Percentiles rank a stretch among this genome's conserved stretches.
Evolutionary conservation across 345 rosid species (phyloP).

Genomic region (Excoecaria agallocha): DNA sequence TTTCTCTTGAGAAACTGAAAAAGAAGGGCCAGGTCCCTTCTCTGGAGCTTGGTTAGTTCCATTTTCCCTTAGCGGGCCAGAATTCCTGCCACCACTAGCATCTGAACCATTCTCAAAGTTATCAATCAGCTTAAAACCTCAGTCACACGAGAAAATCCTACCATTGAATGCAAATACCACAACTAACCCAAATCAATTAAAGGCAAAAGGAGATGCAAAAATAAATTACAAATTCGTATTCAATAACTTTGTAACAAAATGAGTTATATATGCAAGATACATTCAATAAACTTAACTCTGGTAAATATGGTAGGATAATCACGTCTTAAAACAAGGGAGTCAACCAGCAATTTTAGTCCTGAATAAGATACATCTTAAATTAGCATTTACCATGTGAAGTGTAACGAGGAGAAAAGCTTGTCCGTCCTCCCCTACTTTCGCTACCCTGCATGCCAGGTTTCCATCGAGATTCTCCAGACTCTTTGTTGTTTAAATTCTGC

Average conservation of each 20-base stretch:
- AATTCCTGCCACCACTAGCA: conserved; percentile 55
- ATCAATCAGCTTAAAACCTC: conserved; percentile 23
- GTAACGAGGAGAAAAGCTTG: conserved; percentile 47
- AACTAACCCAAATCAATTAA: not conserved
- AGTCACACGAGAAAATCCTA: conserved; percentile 14
- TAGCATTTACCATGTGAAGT: conserved; percentile 53
- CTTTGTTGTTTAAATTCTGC: conserved; percentile 63
- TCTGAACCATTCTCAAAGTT: conserved; percentile 45
- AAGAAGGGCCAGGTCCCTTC: conserved; percentile 45
- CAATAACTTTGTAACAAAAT: not conserved
- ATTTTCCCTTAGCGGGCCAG: conserved; percentile 44
- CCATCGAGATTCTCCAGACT: conserved; percentile 66
- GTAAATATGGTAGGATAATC: conserved; percentile 17
- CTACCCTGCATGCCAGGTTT: conserved; percentile 59
- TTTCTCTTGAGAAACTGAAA: conserved; percentile 45
- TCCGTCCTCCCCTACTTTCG: conserved; percentile 60
- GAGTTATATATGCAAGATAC: conserved; percentile 7
- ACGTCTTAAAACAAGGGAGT: conserved; percentile 3
- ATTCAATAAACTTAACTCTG: conserved; percentile 4
- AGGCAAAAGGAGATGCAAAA: not conserved
- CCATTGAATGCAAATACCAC: conserved; percentile 1
- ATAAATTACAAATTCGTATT: not conserved
- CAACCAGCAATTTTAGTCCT: conserved; percentile 13
- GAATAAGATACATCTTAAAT: conserved; percentile 2
- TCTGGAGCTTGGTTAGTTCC: conserved; percentile 54